phyloP scores from a whole-genome alignment of 2,329 filamentous ascomycete genomes.

The Cladosporium velox region DNA sequence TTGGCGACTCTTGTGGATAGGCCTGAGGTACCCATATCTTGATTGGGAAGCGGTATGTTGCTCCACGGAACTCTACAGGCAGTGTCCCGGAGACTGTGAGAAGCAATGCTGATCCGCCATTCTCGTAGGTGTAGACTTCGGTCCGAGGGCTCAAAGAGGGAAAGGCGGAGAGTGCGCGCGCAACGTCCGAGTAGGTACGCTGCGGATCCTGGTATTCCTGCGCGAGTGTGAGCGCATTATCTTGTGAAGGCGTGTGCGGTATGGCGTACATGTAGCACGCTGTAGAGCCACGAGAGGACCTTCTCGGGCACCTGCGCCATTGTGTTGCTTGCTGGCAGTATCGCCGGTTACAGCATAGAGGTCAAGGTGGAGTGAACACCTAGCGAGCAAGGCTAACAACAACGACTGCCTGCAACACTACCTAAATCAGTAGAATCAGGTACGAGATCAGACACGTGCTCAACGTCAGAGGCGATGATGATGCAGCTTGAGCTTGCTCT shows the following conservation, averaged over 20 bases:
- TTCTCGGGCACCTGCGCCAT: conserved; percentile 78
- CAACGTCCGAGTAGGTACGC: conserved; percentile 88
- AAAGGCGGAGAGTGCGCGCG: conserved; percentile 75
- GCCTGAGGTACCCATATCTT: conserved; percentile 90
- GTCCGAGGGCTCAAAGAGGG: conserved; percentile 81
- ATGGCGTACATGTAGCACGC: conserved; percentile 65
- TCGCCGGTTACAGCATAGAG: background rate
- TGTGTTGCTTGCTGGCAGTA: conserved; percentile 8
- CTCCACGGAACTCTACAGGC: conserved; percentile 87
- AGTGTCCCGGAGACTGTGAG: conserved; percentile 84
- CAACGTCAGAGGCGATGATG: background rate
- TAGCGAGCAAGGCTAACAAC: too few relatives aligned
- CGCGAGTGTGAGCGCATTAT: conserved; percentile 33
- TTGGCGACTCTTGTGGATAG: conserved; percentile 82
- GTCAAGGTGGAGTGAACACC: too few relatives aligned
- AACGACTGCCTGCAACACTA: background rate
- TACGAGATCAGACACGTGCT: background rate
- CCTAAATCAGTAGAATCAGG: background rate
- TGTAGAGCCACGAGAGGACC: conserved; percentile 93
- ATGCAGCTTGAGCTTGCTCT: conserved; percentile 3
- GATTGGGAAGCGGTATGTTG: conserved; percentile 86
- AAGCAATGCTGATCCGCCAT: conserved; percentile 82
- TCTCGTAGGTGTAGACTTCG: conserved; percentile 93
- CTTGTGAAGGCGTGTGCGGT: background rate
- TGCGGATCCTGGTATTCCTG: conserved; percentile 94